Evolutionary conservation across 768 basidiomycete genomes (phyloP).

Genomic region (Naematelia aurantialba): DNA sequence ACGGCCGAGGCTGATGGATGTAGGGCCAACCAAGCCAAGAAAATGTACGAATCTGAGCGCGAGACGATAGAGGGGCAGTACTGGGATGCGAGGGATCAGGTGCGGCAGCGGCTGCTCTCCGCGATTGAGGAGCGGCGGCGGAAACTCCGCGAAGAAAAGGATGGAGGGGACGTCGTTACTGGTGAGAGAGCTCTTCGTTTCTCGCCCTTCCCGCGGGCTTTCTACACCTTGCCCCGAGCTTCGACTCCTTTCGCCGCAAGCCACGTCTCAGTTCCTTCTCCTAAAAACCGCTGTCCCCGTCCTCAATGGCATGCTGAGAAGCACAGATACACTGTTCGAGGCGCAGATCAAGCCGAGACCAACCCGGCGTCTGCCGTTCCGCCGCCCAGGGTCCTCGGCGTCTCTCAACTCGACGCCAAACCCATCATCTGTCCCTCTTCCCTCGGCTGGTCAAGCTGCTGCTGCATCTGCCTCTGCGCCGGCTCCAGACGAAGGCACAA

Average conservation of each 20-base stretch:
- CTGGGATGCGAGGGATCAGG: conserved; percentile 51
- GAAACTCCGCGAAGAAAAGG: conserved; percentile 54
- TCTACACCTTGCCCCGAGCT: no score
- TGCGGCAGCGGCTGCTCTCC: conserved; percentile 50
- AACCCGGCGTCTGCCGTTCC: conserved; percentile 30
- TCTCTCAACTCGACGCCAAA: not conserved
- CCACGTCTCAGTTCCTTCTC: not conserved
- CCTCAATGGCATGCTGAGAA: no score
- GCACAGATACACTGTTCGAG: conserved; percentile 40
- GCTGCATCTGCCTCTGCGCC: not conserved
- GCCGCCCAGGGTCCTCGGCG: conserved; percentile 12
- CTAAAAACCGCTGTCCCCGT: no score
- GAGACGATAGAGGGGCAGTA: conserved; percentile 53
- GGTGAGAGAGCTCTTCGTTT: conserved; percentile 41
- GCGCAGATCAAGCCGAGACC: conserved; percentile 40
- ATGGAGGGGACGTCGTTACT: conserved; percentile 51
- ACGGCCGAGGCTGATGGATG: not conserved
- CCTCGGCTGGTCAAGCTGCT: not conserved
- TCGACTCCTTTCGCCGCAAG: no score
- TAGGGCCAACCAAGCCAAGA: conserved; percentile 41
- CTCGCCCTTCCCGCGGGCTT: no score
- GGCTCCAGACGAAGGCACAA: conserved; percentile 7
- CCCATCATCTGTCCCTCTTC: conserved; percentile 1
- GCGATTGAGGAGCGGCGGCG: conserved; percentile 52
- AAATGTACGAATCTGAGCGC: conserved; percentile 51